Evolutionary conservation across 805 yeast genomes (phyloP).

Genomic region (Novakomyces olei): DNA sequence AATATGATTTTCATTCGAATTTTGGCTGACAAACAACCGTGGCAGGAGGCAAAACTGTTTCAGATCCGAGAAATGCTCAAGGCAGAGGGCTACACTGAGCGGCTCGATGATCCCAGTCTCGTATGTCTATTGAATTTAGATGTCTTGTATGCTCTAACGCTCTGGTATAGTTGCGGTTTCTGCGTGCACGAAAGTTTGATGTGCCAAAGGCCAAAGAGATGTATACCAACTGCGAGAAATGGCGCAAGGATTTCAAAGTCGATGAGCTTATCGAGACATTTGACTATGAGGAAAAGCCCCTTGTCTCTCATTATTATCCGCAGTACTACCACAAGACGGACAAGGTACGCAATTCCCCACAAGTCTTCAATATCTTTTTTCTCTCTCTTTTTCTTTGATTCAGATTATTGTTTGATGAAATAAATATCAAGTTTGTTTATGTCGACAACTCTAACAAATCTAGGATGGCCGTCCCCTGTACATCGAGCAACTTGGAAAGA

Average conservation of each 20-base stretch:
- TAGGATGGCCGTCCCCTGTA: conserved; percentile 87
- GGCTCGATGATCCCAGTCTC: conserved; percentile 44
- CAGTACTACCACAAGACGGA: conserved; percentile 96
- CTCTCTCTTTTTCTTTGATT: too few relatives aligned
- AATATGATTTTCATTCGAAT: too few relatives aligned
- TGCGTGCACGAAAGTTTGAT: conserved; percentile 91
- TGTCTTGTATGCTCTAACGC: background rate
- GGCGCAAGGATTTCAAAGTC: conserved; percentile 72
- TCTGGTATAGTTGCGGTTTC: conserved; percentile 34
- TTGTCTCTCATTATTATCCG: conserved; percentile 43
- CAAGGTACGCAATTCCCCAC: conserved; percentile 17
- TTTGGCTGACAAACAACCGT: too few relatives aligned
- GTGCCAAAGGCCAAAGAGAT: conserved; percentile 54
- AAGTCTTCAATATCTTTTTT: too few relatives aligned
- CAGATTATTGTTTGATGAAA: too few relatives aligned
- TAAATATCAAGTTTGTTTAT: too few relatives aligned
- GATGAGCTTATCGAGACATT: conserved; percentile 72
- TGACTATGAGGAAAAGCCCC: conserved; percentile 78
- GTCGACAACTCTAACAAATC: too few relatives aligned
- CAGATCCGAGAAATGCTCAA: conserved; percentile 35
- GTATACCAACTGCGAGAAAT: conserved; percentile 71
- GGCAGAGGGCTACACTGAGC: conserved; percentile 44
- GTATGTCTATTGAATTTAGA: conserved; percentile 5
- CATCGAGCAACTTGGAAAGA: conserved; percentile 80
- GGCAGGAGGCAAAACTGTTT: conserved; percentile 36